Percentiles rank a stretch among this genome's conserved stretches.
Conservation (phyloP, 2,329 filamentous ascomycete genomes). For the Aspergillus pseudoviridinutans region DNA sequence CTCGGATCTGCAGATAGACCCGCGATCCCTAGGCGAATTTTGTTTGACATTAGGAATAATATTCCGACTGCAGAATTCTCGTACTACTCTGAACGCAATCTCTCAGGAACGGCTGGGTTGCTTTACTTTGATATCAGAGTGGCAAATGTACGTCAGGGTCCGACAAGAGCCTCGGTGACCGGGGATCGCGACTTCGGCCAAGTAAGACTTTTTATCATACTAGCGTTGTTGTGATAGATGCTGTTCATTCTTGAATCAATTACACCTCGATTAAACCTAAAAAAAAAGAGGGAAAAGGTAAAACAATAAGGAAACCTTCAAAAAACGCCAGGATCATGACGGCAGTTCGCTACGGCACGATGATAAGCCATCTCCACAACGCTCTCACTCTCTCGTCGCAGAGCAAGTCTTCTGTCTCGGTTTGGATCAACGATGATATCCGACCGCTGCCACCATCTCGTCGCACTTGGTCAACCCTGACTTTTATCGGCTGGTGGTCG, state of each 20-base stretch:
- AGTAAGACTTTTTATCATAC: neutral
- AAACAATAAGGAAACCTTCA: neutral
- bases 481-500: constrained; percentile 40
- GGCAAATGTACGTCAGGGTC: neutral
- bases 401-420: constrained; percentile 12
- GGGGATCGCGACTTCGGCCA: neutral
- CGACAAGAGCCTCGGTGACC: neutral
- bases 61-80: neutral
- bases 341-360: neutral
- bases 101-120: neutral
- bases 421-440: constrained; percentile 41
- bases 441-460: constrained; percentile 38
- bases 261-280: neutral
- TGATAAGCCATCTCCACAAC: neutral
- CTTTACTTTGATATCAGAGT: neutral
- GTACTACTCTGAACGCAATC: neutral
- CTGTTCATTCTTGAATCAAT: neutral
- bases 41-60: neutral
- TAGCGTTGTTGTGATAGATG: neutral
- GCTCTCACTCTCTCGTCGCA: neutral
- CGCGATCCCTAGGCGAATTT: neutral
- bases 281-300: neutral
- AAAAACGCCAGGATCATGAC: neutral
- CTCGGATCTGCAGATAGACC: neutral
- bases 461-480: constrained; percentile 34